phyloP scores from a whole-genome alignment of 164 flowering plant genomes.

The Platanus orientalis region DNA sequence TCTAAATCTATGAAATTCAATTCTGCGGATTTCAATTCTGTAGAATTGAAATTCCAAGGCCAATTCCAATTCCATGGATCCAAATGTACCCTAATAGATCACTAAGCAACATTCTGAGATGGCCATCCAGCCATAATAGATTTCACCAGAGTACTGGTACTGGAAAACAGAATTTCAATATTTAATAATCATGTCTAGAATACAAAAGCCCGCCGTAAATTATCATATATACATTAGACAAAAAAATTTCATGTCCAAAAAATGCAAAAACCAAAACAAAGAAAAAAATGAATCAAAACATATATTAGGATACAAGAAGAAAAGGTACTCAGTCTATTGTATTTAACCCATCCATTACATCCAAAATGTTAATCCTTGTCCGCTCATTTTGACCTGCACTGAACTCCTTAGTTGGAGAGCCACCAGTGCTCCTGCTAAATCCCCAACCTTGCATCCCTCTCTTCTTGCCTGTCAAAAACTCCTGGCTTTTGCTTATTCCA shows the following conservation, averaged over 20 bases:
- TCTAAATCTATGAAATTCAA: too few species aligned
- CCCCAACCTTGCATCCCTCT: conserved; percentile 25
- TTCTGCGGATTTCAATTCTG: too few species aligned
- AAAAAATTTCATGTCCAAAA: background rate
- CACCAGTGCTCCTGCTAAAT: conserved; percentile 50
- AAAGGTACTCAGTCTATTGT: conserved; percentile 2
- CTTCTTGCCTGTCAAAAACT: conserved; percentile 26
- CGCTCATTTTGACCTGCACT: conserved; percentile 10
- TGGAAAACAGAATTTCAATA: too few species aligned
- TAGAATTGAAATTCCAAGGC: too few species aligned
- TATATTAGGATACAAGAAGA: conserved; percentile 2
- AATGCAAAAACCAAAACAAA: background rate
- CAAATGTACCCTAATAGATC: too few species aligned
- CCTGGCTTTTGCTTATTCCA: conserved; percentile 60
- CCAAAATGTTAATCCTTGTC: conserved; percentile 25
- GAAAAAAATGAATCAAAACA: background rate
- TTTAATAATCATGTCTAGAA: background rate
- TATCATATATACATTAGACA: background rate
- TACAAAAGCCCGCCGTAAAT: background rate
- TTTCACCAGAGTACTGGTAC: too few species aligned
- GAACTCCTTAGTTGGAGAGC: conserved; percentile 37
- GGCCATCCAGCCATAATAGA: too few species aligned
- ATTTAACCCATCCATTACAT: conserved; percentile 44
- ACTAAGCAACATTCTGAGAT: too few species aligned
- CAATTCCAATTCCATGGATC: too few species aligned